phyloP scores from a whole-genome alignment of 768 basidiomycete genomes.

The Suillus bovinus region DNA sequence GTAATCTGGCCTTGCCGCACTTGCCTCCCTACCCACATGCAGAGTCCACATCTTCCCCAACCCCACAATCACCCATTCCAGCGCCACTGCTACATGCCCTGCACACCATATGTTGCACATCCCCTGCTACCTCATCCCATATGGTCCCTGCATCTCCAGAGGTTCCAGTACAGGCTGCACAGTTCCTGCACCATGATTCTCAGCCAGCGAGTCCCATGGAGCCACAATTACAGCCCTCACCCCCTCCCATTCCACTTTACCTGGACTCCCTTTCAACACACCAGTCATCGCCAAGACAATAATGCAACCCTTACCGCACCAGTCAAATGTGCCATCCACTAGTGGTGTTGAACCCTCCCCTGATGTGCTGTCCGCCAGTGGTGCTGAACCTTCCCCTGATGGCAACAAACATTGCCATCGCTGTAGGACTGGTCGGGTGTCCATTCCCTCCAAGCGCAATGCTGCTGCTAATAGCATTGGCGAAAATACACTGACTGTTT shows the following conservation, averaged over 20 bases:
- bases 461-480: background rate
- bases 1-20: background rate
- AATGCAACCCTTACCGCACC: background rate
- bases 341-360: background rate
- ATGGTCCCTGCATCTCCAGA: slow-evolving; percentile 1
- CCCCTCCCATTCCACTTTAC: background rate
- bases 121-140: too few relatives aligned
- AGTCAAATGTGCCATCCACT: background rate
- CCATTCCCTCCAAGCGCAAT: background rate
- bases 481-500: background rate
- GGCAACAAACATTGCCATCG: background rate
- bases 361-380: background rate
- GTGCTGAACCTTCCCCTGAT: background rate
- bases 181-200: background rate
- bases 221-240: background rate
- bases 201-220: background rate
- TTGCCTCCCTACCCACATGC: background rate
- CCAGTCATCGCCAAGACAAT: too few relatives aligned
- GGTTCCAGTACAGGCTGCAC: background rate
- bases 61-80: too few relatives aligned
- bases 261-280: background rate
- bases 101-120: too few relatives aligned
- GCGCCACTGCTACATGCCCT: too few relatives aligned
- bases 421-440: background rate
- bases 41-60: too few relatives aligned